Evolutionary conservation across 257 asterid genomes (phyloP).

Genomic region (Solanum infundibuliforme): DNA sequence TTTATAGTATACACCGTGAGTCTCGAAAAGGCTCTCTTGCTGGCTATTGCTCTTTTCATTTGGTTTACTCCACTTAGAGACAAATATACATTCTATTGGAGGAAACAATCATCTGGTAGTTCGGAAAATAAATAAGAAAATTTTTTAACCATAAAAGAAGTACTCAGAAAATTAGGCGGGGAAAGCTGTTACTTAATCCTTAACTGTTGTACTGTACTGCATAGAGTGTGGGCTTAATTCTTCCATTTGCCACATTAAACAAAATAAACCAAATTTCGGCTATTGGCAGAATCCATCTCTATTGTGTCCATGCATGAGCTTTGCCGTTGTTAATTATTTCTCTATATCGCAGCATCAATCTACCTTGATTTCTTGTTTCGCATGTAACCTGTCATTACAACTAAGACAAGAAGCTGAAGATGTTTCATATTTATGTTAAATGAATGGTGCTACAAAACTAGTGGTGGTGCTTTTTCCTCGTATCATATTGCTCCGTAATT

Average conservation of each 20-base stretch:
- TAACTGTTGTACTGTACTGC: neutral
- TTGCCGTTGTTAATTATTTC: neutral
- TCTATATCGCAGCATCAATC: neutral
- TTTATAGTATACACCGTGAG: neutral
- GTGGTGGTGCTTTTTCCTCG: neutral
- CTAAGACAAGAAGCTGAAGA: neutral
- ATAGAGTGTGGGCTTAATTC: neutral
- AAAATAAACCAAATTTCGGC: neutral
- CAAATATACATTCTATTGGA: neutral
- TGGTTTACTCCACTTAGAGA: neutral
- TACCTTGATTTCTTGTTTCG: neutral
- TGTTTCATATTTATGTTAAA: neutral
- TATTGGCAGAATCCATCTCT: neutral
- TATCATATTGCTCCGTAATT: neutral
- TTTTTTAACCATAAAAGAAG: neutral
- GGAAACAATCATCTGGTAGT: neutral
- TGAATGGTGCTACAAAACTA: neutral
- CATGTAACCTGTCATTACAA: neutral
- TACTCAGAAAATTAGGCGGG: neutral
- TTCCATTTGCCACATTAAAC: neutral
- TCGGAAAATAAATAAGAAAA: neutral
- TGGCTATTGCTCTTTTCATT: neutral
- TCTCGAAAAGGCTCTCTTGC: neutral
- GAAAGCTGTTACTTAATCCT: neutral
- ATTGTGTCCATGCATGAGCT: neutral